A percentile compares a stretch with the other conserved stretches of the same genome.
phyloP scores from a whole-genome alignment of 495 filamentous ascomycete genomes.

The Eremomyces bilateralis region DNA sequence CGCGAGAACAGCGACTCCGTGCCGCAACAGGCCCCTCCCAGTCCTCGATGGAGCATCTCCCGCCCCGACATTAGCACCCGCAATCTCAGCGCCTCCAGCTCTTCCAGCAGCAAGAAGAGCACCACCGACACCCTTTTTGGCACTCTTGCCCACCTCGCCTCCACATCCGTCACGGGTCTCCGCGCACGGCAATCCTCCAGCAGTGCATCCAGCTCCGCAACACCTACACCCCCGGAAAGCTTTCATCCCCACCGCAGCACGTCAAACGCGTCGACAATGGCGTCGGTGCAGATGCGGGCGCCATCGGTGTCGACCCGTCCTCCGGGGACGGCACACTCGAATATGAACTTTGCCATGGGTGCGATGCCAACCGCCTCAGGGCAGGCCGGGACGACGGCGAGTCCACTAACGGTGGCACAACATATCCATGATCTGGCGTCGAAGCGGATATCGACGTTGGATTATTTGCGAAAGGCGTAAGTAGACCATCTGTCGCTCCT shows the following conservation, averaged over 20 bases:
- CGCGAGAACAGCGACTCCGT: no score
- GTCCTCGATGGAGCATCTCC: slow-evolving; percentile 7
- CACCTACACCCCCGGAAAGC: background rate
- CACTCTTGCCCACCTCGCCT: slow-evolving; percentile 6
- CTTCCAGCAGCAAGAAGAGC: background rate
- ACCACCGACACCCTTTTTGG: slow-evolving; percentile 6
- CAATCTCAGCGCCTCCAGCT: background rate
- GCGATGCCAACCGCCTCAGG: slow-evolving; percentile 7
- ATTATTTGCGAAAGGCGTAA: slow-evolving; percentile 81
- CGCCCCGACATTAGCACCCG: background rate
- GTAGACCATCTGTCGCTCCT: slow-evolving; percentile 14
- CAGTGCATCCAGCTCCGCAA: slow-evolving; percentile 1
- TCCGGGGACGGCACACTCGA: slow-evolving; percentile 1
- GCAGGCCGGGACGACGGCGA: slow-evolving; percentile 25
- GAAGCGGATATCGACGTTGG: slow-evolving; percentile 89
- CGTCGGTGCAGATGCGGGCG: background rate
- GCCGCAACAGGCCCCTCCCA: slow-evolving; percentile 1
- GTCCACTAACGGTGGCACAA: slow-evolving; percentile 47
- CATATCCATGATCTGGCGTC: slow-evolving; percentile 75
- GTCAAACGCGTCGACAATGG: background rate
- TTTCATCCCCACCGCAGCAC: background rate
- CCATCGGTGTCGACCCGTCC: background rate
- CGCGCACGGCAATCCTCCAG: slow-evolving; percentile 12
- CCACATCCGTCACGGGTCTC: slow-evolving; percentile 6
- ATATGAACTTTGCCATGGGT: slow-evolving; percentile 2